phyloP scores from a whole-genome alignment of 495 filamentous ascomycete species.

The Penicillium goetzii region DNA sequence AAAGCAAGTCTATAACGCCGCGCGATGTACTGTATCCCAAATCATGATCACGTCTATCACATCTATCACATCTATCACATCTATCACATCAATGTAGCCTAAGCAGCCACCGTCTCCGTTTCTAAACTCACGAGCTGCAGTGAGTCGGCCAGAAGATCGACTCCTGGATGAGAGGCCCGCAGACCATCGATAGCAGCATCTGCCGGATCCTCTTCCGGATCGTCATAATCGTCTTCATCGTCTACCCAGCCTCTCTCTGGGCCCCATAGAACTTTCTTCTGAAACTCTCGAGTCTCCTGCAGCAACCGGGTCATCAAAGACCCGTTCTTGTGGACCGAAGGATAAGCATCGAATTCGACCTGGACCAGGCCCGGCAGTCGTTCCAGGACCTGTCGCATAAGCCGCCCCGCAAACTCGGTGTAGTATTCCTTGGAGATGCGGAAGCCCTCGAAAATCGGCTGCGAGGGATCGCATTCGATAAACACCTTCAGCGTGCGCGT shows the following conservation, averaged over 20 bases:
- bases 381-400: slow-evolving; percentile 62
- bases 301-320: slow-evolving; percentile 72
- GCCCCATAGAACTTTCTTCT: slow-evolving; percentile 68
- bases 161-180: slow-evolving; percentile 13
- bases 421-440: slow-evolving; percentile 71
- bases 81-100: slow-evolving; percentile 3
- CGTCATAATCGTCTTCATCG: slow-evolving; percentile 36
- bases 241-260: slow-evolving; percentile 68
- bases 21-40: slow-evolving; percentile 26
- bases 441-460: slow-evolving; percentile 73
- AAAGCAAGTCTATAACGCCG: slow-evolving; percentile 17
- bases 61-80: slow-evolving; percentile 11
- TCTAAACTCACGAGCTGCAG: slow-evolving; percentile 24
- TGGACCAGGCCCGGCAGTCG: slow-evolving; percentile 61
- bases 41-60: slow-evolving; percentile 18
- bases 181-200: slow-evolving; percentile 27
- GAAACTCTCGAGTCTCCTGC: slow-evolving; percentile 51
- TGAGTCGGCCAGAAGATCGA: slow-evolving; percentile 26
- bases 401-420: slow-evolving; percentile 65
- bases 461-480: slow-evolving; percentile 77
- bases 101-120: slow-evolving; percentile 13
- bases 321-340: slow-evolving; percentile 68
- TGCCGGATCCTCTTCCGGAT: slow-evolving; percentile 22
- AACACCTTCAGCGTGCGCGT: slow-evolving; percentile 72
- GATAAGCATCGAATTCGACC: slow-evolving; percentile 77